Percentiles rank a stretch among this genome's conserved stretches.
These are phyloP conservation scores for Pestalotiopsis sp. DNA, from an alignment of 2,329 filamentous ascomycete species.

Conservation along the genomic window DNA sequence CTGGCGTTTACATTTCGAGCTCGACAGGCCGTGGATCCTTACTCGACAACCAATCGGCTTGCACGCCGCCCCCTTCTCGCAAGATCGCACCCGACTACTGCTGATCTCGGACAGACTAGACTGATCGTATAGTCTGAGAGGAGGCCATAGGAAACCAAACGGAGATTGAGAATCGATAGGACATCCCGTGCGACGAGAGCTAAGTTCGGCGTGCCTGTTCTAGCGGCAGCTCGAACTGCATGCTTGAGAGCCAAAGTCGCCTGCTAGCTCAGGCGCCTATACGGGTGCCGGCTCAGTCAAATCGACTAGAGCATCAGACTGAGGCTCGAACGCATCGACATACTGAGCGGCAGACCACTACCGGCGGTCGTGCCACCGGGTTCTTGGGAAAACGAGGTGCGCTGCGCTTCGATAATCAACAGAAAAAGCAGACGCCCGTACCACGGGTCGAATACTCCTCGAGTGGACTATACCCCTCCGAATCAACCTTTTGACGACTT, in stretches of 20 bases:
- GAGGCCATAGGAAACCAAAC: background rate
- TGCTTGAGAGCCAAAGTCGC: background rate
- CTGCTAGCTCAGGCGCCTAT: background rate
- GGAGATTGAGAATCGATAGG: background rate
- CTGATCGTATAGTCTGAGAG: background rate
- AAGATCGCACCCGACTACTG: background rate
- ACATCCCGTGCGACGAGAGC: background rate
- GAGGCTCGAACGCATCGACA: too few relatives aligned
- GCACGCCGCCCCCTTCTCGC: background rate
- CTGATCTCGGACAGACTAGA: background rate
- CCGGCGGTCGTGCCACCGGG: too few relatives aligned
- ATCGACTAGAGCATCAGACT: background rate
- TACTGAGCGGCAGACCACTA: too few relatives aligned
- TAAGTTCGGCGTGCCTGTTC: background rate
- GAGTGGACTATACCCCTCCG: background rate
- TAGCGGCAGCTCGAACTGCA: background rate
- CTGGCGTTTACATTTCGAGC: background rate
- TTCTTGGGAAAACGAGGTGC: too few relatives aligned
- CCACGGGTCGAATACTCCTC: background rate
- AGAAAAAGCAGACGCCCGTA: background rate
- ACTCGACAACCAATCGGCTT: background rate
- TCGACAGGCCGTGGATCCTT: background rate
- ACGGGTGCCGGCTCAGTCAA: background rate
- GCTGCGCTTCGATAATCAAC: too few relatives aligned
- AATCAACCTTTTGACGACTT: background rate